phyloP scores from a whole-genome alignment of 2,329 filamentous ascomycete species.

The Trichophyton rubrum region DNA sequence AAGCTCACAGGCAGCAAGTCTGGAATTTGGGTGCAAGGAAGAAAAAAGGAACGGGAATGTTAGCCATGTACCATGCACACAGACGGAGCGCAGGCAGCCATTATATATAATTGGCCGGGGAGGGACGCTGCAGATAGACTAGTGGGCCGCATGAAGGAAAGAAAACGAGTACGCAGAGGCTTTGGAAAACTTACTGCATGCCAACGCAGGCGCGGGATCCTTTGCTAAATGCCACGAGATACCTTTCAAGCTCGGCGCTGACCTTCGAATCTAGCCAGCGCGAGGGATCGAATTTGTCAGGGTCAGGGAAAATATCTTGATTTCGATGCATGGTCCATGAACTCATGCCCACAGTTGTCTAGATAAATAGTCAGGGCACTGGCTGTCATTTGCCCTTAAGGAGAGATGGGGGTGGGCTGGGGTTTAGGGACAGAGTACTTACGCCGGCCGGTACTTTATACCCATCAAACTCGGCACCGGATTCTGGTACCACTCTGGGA shows the following conservation, averaged over 20 bases:
- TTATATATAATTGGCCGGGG: not conserved
- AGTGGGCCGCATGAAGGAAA: not conserved
- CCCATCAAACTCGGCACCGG: slow-evolving; percentile 22
- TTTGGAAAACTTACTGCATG: slow-evolving; percentile 14
- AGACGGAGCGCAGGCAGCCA: not conserved
- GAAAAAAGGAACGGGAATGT: not conserved
- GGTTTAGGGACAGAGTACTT: slow-evolving; percentile 4
- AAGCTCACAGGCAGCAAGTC: slow-evolving; percentile 13
- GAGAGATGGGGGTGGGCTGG: not conserved
- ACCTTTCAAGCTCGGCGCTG: slow-evolving; percentile 15
- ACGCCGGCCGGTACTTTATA: slow-evolving; percentile 23
- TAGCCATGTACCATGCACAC: not conserved
- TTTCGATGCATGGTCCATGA: slow-evolving; percentile 10
- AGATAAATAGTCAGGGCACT: not conserved
- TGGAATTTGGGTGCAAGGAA: not conserved
- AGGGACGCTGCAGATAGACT: not conserved
- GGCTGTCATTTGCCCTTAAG: not conserved
- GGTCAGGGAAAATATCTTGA: slow-evolving; percentile 9
- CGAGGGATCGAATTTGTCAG: slow-evolving; percentile 10
- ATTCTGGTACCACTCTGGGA: slow-evolving; percentile 23
- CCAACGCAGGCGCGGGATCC: slow-evolving; percentile 16
- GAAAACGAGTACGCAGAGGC: not conserved
- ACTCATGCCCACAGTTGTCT: slow-evolving; percentile 9
- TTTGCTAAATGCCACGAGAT: slow-evolving; percentile 20
- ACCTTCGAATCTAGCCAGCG: slow-evolving; percentile 9